Evolutionary conservation across 345 rosid species (phyloP), one percentile per base, ranked within the genome.

Genomic region (Nasturtium officinale): DNA sequence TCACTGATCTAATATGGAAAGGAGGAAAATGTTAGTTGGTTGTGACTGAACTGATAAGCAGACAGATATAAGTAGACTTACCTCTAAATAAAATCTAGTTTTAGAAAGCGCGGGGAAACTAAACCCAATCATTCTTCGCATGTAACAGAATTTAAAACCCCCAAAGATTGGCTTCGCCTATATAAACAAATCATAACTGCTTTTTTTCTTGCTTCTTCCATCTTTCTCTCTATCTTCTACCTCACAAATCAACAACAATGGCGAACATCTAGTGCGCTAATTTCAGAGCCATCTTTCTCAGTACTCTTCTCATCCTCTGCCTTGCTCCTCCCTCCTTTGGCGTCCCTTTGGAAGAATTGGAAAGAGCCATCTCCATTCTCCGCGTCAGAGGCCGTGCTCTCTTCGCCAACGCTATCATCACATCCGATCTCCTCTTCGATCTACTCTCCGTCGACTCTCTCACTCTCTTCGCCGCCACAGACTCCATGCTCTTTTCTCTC

Each of bases 381-480:
- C 85, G 81, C 12, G 43, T 61, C 63, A 72, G 71, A 61, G 85
- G 85, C 51, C 78, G 84, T 61, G 65, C 76, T 30, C 88, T 81
- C 76, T 81, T 85, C 71, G 79, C 85, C 28, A 85, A 85, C 79
- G 85, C 86, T 53, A 81, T 85, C 76, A 71, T 83, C 72, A 83
- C 85, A 21, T 81, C 86, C 40, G 86, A 83, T 65, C 67, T 83
- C 17, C 81, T 73, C 78, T 71, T 83, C 81, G 83, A 81, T 75
- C n/a, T 84, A 25, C 82, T 84, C 80, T 60, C 84, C 32, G 52
- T 71, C 57, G 66, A 75, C 25, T 71, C 83, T 6, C 67, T 83
- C 54, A 82, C 86, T 1, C 73, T 85, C 52, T 71, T 85, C 12
- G 80, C 73, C 12, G 83, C 86, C 35, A 65, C 82, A 7, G 84